Evolutionary conservation across 768 basidiomycete species (phyloP), one percentile per base, ranked within the genome.

Genomic region (Mrakia frigida): DNA sequence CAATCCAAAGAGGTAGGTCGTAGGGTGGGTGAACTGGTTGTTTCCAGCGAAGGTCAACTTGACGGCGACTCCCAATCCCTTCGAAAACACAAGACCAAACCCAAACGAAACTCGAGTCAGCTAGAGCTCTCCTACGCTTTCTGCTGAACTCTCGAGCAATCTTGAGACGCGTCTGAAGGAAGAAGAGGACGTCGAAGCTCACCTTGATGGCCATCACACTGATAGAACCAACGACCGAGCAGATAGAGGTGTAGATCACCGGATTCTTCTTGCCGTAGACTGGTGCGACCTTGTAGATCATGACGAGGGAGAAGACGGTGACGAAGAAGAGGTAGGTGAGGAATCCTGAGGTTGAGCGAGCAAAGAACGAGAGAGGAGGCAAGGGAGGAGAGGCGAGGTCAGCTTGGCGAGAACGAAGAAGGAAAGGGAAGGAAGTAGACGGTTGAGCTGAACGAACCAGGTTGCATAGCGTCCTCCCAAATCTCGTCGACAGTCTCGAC

Each of bases 191-290:
- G 59, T 9, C n/a, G 7, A 18, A 35, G 60, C 63, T 33, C 70
- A 83, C 83, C 81, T 99, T 99, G 87, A 98, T 92, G 59, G 94
- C 91, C 97, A 99, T 98, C 84, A 98, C 89, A n/a, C 93, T 94
- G 61, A 99, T 89, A 41, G 93, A 94, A 16, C 97, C 97, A 61
- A 94, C 94, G 75, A 98, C 83, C 16, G 95, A 98, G 84, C 97
- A 98, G 81, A 99, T 96, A 37, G 94, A 94, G 79, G 98, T 88
- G 85, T 97, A 98, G 41, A 97, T 91, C 78, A 94, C 80, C 2
- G 97, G 97, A 79, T 91, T 94, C 74, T 89, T 88, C 63, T 90
- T 91, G 43, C 97, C 97, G 80, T 97, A 88, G 78, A 86, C 89
- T 11, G 97, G 97, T 1, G 88, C 91, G 77, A 97, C 87, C 35